Evolutionary conservation across 148 eudicot species (phyloP), one percentile per base, ranked within the genome.

Genomic region (Rhododendron ferrugineum): DNA sequence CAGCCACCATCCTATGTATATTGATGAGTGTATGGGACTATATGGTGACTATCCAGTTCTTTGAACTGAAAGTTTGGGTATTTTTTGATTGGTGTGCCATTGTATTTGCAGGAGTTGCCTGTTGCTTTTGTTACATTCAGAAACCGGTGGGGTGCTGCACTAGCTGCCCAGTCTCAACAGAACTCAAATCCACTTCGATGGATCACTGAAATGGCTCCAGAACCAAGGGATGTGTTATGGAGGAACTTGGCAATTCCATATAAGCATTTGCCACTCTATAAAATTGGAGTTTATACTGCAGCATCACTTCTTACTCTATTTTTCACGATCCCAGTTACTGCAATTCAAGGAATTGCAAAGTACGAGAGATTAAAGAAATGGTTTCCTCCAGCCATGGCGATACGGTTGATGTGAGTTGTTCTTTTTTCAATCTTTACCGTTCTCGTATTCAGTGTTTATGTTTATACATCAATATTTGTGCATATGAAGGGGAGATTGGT

Each of bases 321-420:
- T 90, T 96, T 96, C 82, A 89, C 95, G 47, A 89, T 92, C 28
- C 98, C 98, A 28, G 98, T 96, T 11, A 89, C 98, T 73, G 98
- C 95, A 42, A 95, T 96, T 88, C 98, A 96, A 86, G 98, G 98
- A 82, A 91, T 96, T 32, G 98, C 98, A 34, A 93, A 96, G 84
- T 96, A 88, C 88, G 98, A 96, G 84, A 94, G 86, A 84, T 70
- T 96, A 79, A 92, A 83, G 90, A 92, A 93, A 88, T 96, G 98
- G 98, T 96, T 96, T 86, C 98, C 98, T 85, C 98, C 98, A 62
- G 98, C 94, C 26, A 92, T 90, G 92, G 98, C 98, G 40, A 68
- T 96, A 79, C 89, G 92, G 56, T 88, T 93, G 85, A 96, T 96
- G 98, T 96, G 87, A 91, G 93, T 84, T 32, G 15, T 81, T 26